Evolutionary conservation across 2,329 filamentous ascomycete genomes (phyloP).

Genomic region (Diaporthe citriasiana): DNA sequence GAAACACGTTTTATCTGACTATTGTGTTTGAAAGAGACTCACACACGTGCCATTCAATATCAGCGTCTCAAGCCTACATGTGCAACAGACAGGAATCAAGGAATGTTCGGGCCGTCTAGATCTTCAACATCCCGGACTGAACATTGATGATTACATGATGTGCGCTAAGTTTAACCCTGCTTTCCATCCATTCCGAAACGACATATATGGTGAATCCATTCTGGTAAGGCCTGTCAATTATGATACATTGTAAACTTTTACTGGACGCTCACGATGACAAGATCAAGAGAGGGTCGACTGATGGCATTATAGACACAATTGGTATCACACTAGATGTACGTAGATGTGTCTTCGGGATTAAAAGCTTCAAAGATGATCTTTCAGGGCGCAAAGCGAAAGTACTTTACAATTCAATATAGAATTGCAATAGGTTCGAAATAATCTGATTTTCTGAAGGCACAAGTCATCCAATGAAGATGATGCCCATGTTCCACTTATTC

Average conservation of each 20-base stretch:
- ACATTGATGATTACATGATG: background rate
- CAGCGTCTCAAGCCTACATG: background rate
- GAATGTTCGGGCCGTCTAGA: background rate
- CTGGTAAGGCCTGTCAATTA: too few relatives aligned
- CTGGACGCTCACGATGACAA: too few relatives aligned
- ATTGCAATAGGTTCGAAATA: background rate
- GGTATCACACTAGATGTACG: too few relatives aligned
- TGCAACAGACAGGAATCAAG: background rate
- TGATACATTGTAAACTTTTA: too few relatives aligned
- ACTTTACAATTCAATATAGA: background rate
- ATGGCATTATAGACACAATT: too few relatives aligned
- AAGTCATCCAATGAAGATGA: background rate
- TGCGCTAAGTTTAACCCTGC: background rate
- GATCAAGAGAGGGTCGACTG: too few relatives aligned
- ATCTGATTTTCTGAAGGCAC: background rate
- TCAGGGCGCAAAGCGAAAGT: background rate
- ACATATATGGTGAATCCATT: too few relatives aligned
- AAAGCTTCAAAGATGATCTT: background rate
- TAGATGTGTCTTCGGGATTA: too few relatives aligned
- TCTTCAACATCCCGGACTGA: background rate
- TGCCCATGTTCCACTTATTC: background rate
- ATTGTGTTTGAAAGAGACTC: background rate
- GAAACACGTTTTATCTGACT: background rate
- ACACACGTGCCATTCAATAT: background rate
- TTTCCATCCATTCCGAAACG: too few relatives aligned